Evolutionary conservation across 1,284 basidiomycete genomes (phyloP).

Genomic region (Lentinus polychrous): DNA sequence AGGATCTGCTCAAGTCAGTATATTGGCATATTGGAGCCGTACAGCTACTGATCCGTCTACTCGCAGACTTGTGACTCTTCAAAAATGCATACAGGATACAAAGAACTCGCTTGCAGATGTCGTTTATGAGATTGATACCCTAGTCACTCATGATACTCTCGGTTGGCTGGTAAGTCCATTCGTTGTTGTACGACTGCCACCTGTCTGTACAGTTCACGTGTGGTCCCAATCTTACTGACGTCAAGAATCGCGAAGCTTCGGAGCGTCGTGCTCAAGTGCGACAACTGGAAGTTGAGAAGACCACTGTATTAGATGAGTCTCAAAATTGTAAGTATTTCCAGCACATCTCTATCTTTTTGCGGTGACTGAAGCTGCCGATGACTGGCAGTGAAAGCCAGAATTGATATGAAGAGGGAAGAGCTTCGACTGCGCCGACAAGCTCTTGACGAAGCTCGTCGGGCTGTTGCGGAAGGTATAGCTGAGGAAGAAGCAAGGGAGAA

Average conservation of each 20-base stretch:
- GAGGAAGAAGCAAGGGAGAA: conserved; percentile 30
- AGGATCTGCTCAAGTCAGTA: conserved; percentile 63
- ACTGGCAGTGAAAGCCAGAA: conserved; percentile 23
- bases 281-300: conserved; percentile 35
- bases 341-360: too few species aligned
- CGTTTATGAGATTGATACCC: conserved; percentile 45
- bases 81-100: conserved; percentile 64
- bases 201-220: too few species aligned
- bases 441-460: conserved; percentile 38
- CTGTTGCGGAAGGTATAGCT: conserved; percentile 32
- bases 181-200: not conserved
- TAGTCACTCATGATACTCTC: conserved; percentile 36
- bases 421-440: conserved; percentile 41
- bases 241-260: conserved; percentile 55
- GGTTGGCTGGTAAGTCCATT: conserved; percentile 15
- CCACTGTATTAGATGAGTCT: conserved; percentile 33
- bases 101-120: conserved; percentile 50
- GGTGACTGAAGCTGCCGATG: conserved; percentile 4
- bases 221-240: conserved; percentile 18
- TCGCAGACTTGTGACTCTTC: conserved; percentile 60
- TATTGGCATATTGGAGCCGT: not conserved
- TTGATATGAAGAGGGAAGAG: conserved; percentile 31
- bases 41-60: not conserved
- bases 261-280: conserved; percentile 49
- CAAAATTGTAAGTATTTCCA: conserved; percentile 36